Percentiles rank a stretch among this genome's conserved stretches.
Conservation (phyloP, 306 rosid species). For the Inga oerstediana region DNA sequence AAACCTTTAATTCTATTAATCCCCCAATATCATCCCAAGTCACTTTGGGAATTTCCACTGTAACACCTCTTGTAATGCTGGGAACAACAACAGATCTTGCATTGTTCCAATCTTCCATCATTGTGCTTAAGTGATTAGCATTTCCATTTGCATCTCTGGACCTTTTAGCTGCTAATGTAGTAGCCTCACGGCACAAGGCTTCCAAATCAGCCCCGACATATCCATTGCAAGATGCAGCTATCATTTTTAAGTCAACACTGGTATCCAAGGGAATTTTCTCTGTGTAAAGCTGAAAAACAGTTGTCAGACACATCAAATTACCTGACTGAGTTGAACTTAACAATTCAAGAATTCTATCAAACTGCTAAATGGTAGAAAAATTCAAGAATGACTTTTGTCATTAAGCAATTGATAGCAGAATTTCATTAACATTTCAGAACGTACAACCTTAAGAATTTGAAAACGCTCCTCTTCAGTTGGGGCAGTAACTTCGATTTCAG, state of each 20-base stretch:
- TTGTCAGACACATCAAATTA: slow-evolving; percentile 21
- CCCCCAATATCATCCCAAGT: slow-evolving; percentile 97
- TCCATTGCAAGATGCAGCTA: slow-evolving; percentile 91
- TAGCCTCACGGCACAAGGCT: slow-evolving; percentile 84
- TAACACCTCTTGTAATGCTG: slow-evolving; percentile 90
- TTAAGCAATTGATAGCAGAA: not conserved
- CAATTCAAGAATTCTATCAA: slow-evolving; percentile 18
- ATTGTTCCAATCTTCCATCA: slow-evolving; percentile 75
- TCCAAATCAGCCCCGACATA: slow-evolving; percentile 94
- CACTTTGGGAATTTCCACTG: slow-evolving; percentile 86
- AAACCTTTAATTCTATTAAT: slow-evolving; percentile 79
- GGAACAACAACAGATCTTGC: slow-evolving; percentile 75
- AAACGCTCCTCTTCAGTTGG: slow-evolving; percentile 80
- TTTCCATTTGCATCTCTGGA: slow-evolving; percentile 52
- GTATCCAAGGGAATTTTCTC: slow-evolving; percentile 65
- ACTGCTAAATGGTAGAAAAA: not conserved
- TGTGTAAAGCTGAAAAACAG: slow-evolving; percentile 73
- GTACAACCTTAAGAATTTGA: slow-evolving; percentile 82
- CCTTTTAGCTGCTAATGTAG: slow-evolving; percentile 56
- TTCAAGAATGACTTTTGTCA: slow-evolving; percentile 14
- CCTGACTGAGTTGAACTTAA: slow-evolving; percentile 16
- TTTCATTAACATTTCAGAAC: not conserved
- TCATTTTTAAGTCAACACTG: slow-evolving; percentile 54
- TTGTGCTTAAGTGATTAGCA: slow-evolving; percentile 43
- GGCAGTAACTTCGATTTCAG: slow-evolving; percentile 83